These are phyloP conservation scores for Penicillium ochrochloron DNA, from an alignment of 495 filamentous ascomycete species.

Conservation along the genomic window DNA sequence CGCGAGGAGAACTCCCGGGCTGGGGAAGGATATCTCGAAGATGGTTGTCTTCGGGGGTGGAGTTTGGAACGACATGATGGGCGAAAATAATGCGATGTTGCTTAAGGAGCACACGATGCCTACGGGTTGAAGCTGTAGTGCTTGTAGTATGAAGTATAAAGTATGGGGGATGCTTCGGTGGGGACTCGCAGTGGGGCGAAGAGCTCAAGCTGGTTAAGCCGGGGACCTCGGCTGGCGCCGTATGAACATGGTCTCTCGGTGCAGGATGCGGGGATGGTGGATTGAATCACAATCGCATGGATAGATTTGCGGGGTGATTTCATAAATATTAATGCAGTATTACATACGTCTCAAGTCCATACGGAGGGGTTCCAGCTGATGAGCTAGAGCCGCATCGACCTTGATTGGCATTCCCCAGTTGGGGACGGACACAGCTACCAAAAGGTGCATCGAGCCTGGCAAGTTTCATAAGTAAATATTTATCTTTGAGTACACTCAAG, in stretches of 20 bases:
- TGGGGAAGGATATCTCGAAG: conserved; percentile 9
- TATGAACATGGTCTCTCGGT: conserved; percentile 1
- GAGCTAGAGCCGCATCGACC: neutral
- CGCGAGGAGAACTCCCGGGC: conserved; percentile 2
- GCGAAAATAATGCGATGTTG: neutral
- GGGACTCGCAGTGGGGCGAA: neutral
- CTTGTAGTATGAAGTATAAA: neutral
- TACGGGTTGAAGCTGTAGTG: neutral
- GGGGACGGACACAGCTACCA: too few species aligned
- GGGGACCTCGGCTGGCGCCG: conserved; percentile 9
- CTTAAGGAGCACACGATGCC: neutral
- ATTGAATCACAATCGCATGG: neutral
- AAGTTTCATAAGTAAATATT: too few species aligned
- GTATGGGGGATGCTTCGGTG: neutral
- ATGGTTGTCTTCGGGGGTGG: neutral
- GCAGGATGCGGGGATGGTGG: neutral
- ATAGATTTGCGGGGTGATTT: neutral
- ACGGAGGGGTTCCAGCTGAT: neutral
- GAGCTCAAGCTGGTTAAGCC: neutral
- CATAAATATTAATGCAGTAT: neutral
- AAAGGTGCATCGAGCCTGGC: too few species aligned
- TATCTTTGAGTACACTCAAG: too few species aligned
- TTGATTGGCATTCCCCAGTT: neutral
- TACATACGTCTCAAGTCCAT: neutral
- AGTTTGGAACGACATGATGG: neutral